Evolutionary conservation across 768 basidiomycete species (phyloP).

Genomic region (Termitomyces heimii): DNA sequence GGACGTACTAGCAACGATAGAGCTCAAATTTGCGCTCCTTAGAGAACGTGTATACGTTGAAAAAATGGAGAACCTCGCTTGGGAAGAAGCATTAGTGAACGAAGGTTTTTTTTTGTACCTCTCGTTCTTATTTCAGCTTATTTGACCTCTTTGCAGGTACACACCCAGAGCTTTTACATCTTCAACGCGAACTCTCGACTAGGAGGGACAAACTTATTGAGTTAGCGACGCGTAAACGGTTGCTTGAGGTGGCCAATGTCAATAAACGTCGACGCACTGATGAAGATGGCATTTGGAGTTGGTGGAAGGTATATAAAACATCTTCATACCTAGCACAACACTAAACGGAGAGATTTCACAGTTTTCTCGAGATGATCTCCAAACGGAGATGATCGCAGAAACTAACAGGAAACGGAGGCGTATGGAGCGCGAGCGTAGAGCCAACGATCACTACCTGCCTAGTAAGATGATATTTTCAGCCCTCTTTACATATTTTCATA

Average conservation of each 20-base stretch:
- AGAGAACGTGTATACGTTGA: conserved; percentile 88
- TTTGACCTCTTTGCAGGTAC: conserved; percentile 39
- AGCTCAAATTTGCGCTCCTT: conserved; percentile 86
- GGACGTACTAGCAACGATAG: conserved; percentile 82
- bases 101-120: conserved; percentile 50
- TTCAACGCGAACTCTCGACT: conserved; percentile 73
- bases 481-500: background rate
- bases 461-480: conserved; percentile 38
- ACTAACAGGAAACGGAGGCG: conserved; percentile 81
- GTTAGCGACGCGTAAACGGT: conserved; percentile 69
- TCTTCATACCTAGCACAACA: background rate
- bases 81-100: conserved; percentile 79
- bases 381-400: conserved; percentile 85
- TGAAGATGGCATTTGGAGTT: conserved; percentile 78
- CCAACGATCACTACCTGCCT: conserved; percentile 68
- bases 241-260: conserved; percentile 60
- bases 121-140: conserved; percentile 1
- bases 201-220: conserved; percentile 79
- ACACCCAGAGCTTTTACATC: conserved; percentile 82
- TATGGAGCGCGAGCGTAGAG: conserved; percentile 81
- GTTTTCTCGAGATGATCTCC: conserved; percentile 73
- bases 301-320: conserved; percentile 70
- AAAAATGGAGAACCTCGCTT: conserved; percentile 86
- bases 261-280: conserved; percentile 60
- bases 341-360: conserved; percentile 22